Evolutionary conservation across 495 filamentous ascomycete species (phyloP), one percentile per base, ranked within the genome.

Genomic region (Aspergillus heteromorphus): DNA sequence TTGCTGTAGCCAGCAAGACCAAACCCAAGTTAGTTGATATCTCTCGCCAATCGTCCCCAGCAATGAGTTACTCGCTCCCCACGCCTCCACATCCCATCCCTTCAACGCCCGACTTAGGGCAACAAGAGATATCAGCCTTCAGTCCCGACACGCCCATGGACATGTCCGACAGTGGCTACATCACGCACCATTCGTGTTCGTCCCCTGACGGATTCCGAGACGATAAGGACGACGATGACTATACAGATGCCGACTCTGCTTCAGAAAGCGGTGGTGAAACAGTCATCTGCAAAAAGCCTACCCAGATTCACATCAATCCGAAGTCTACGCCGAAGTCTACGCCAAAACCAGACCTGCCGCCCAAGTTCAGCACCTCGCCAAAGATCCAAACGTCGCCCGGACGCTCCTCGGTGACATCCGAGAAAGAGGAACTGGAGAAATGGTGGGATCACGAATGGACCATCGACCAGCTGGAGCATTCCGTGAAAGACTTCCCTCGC

Each of bases 371-470:
- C 16, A 16, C 56, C 14, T 45, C 59, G 27, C 57, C 55, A 21
- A 48, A 65, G 40, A 38, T 54, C 8, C 55, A 57, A 10, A 40
- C 56, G 19, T 69, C 72, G 29, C 64, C 72, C 16, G 58, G 56
- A 2, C 49, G 53, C 13, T 62, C 59, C 0, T 71, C 73, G 7
- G 60, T 57, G 10, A 56, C 48, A 2, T 64, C 65, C 1, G 66
- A 72, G 7, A 65, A 72, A 31, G 68, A 65, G 9, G 63, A 65
- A 25, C 25, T 68, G 27, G 68, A 69, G 38, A 73, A 71, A 38
- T 64, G 64, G 53, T 70, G 70, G 71, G 69, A 74, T 49, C 71
- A 76, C 41, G 72, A 77, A 55, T 77, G 73, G 73, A 73, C 73
- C 2, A 63, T 77, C 0, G 66, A 72, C 45, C 70, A 77, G 51